Conservation (phyloP, 2,329 filamentous ascomycete species). For the Colletotrichum sp. region DNA sequence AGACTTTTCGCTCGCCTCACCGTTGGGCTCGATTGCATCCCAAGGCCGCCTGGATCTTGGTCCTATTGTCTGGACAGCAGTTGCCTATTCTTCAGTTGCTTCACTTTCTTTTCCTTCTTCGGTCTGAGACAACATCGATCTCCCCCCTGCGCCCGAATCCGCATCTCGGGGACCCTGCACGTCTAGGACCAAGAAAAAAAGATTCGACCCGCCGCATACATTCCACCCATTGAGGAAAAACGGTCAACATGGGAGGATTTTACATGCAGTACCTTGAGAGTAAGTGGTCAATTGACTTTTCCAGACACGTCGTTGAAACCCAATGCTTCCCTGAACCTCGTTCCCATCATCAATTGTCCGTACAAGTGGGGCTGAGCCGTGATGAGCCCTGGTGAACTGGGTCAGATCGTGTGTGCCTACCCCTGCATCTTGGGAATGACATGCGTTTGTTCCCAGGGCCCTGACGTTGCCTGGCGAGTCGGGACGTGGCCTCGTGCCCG, state of each 20-base stretch:
- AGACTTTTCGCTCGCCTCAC: constrained; percentile 42
- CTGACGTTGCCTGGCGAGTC: not conserved
- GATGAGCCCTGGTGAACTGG: constrained; percentile 7
- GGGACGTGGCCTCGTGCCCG: not conserved
- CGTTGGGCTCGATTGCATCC: constrained; percentile 63
- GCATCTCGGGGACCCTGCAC: not conserved
- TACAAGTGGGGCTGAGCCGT: constrained; percentile 16
- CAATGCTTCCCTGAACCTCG: constrained; percentile 19
- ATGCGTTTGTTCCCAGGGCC: constrained; percentile 20
- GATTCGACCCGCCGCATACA: not conserved
- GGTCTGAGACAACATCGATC: constrained; percentile 10
- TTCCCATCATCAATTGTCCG: not conserved
- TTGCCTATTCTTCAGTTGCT: constrained; percentile 24
- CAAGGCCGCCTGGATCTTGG: constrained; percentile 34
- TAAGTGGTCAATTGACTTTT: constrained; percentile 55
- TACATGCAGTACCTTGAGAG: constrained; percentile 78
- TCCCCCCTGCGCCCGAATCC: constrained; percentile 3
- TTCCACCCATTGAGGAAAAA: constrained; percentile 29
- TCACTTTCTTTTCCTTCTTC: constrained; percentile 9
- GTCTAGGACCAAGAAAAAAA: not conserved
- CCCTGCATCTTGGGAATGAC: constrained; percentile 31
- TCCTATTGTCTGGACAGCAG: constrained; percentile 34
- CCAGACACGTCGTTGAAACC: constrained; percentile 7
- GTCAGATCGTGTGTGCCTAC: constrained; percentile 27
- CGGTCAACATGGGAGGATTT: constrained; percentile 63